Conservation (phyloP, 768 basidiomycete genomes). For the Clitopilus passeckerianus region DNA sequence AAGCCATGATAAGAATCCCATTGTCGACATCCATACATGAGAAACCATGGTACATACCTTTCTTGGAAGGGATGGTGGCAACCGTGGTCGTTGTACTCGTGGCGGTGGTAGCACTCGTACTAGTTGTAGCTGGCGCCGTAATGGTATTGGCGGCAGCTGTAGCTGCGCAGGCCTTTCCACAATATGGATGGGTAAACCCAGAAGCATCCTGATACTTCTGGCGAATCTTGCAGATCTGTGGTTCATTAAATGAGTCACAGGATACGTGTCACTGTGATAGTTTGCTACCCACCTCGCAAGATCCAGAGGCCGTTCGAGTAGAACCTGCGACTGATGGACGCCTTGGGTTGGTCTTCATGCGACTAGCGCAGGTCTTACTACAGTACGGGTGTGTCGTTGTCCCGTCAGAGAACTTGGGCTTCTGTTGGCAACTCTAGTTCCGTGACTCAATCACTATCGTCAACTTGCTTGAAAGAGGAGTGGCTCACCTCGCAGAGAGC, state of each 20-base stretch:
- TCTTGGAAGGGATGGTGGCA: neutral
- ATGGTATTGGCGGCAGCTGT: neutral
- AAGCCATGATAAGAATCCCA: neutral
- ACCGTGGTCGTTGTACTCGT: neutral
- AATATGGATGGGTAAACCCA: constrained; percentile 1
- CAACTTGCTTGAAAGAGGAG: neutral
- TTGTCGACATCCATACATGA: neutral
- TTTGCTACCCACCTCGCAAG: constrained; percentile 2
- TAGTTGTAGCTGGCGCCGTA: neutral
- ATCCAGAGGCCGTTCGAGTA: constrained; percentile 1
- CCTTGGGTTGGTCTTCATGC: constrained; percentile 10
- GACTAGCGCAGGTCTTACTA: constrained; percentile 56
- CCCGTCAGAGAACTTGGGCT: neutral
- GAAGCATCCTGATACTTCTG: constrained; percentile 3
- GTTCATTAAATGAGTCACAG: neutral
- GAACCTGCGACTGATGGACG: constrained; percentile 5
- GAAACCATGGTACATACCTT: neutral
- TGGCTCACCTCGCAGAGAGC: neutral
- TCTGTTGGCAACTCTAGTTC: neutral
- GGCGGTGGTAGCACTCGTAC: neutral
- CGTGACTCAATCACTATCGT: neutral
- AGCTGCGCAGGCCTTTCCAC: constrained; percentile 1
- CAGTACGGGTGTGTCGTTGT: constrained; percentile 54
- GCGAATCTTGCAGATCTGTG: constrained; percentile 1
- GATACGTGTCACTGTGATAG: neutral